Evolutionary conservation across 768 basidiomycete species (phyloP).

Genomic region (Russula compacta): DNA sequence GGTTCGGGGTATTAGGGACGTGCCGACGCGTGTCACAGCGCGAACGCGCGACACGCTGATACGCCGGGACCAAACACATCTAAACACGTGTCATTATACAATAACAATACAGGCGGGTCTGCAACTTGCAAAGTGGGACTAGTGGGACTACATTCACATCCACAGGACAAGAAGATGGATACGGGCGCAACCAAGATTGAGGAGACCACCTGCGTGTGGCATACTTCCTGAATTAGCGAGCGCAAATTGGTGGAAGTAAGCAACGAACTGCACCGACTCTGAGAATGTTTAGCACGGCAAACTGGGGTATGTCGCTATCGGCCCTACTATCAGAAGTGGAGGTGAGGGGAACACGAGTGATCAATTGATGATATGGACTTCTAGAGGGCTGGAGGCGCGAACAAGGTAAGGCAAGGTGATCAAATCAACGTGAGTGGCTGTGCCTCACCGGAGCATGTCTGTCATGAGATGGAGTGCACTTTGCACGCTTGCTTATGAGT

Average conservation of each 20-base stretch:
- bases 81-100: background rate
- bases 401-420: too few relatives aligned
- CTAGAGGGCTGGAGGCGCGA: too few relatives aligned
- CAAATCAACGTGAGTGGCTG: too few relatives aligned
- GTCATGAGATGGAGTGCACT: conserved; percentile 77
- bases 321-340: too few relatives aligned
- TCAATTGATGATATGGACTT: too few relatives aligned
- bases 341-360: too few relatives aligned
- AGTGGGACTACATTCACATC: too few relatives aligned
- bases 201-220: background rate
- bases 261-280: too few relatives aligned
- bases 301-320: background rate
- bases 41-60: background rate
- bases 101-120: background rate
- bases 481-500: conserved; percentile 70
- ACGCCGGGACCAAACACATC: background rate
- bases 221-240: background rate
- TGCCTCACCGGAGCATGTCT: conserved; percentile 53
- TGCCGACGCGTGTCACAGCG: background rate
- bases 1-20: background rate
- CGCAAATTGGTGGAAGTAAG: background rate
- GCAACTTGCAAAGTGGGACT: too few relatives aligned
- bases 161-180: too few relatives aligned
- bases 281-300: background rate
- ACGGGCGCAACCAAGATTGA: background rate